Evolutionary conservation across 148 eudicot species (phyloP), one percentile per base, ranked within the genome.

Genomic region (Bassia scoparia): DNA sequence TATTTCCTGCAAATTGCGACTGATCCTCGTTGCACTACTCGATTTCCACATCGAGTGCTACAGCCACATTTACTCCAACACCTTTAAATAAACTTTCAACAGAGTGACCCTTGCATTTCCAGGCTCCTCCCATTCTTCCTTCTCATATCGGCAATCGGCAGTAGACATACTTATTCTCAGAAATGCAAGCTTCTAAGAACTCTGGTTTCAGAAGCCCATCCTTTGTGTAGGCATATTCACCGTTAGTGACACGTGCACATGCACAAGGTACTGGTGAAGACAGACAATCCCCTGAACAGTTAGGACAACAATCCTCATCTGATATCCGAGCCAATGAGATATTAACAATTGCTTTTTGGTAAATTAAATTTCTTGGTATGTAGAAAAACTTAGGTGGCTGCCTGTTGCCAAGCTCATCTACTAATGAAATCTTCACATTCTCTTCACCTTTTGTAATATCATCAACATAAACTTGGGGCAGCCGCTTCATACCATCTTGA

Each of bases 31-130:
- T 89, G 94, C 50, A 87, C 95, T 0, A 87, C 81, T 21, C 95
- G 67, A 75, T 89, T 89, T 23, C 89, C 89, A 81, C 95, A 89
- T 43, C 72, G 73, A 79, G 86, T 83, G 64, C 72, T 65, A 76
- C 95, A 89, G 41, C 91, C 95, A 75, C 91, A 89, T 80, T 87
- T 87, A 44, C 87, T 86, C 95, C 95, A 87, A 38, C 95, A 89
- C 79, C 87, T 91, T 75, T 89, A 87, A 30, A 89, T 84, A 56
- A 89, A 87, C 53, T 77, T 86, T 82, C 83, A 23, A 86, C 70
- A 16, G 82, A 48, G 70, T 89, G 96, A 61, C 96, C 91, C 67
- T 84, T 86, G 77, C 96, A 89, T 26, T 76, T 74, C 73, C 84
- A 23, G 83, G 89, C 74, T 35, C 83, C 26, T 43, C 63, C 70